Conservation (phyloP, 805 yeast species). For the Saccharomycopsis sp. region DNA sequence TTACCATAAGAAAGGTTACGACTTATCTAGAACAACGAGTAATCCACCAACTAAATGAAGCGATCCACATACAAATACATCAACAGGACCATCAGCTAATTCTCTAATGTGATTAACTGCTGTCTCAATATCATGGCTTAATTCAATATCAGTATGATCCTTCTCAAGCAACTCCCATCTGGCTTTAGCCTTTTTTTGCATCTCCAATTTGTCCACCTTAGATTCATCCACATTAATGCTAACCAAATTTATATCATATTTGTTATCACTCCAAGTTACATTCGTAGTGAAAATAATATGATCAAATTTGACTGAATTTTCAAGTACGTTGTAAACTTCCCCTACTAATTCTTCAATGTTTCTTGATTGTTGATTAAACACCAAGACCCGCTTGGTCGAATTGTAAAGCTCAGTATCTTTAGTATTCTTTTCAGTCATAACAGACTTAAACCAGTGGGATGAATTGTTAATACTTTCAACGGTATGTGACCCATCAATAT, state of each 20-base stretch:
- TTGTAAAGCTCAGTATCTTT: constrained; percentile 9
- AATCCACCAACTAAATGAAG: constrained; percentile 93
- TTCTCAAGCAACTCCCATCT: constrained; percentile 56
- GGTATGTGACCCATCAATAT: constrained; percentile 94
- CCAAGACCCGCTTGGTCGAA: constrained; percentile 37
- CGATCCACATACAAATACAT: constrained; percentile 91
- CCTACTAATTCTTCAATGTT: constrained; percentile 64
- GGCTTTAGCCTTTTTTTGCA: constrained; percentile 69
- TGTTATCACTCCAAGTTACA: constrained; percentile 82
- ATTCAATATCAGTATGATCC: constrained; percentile 37
- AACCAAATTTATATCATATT: constrained; percentile 72
- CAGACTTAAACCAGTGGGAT: constrained; percentile 58
- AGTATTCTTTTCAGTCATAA: constrained; percentile 25
- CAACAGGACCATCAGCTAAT: constrained; percentile 32
- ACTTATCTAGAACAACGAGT: constrained; percentile 67
- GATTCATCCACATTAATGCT: constrained; percentile 79
- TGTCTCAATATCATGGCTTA: constrained; percentile 71
- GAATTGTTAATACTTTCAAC: constrained; percentile 81
- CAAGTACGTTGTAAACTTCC: constrained; percentile 40
- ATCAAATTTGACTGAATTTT: constrained; percentile 47
- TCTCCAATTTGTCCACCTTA: constrained; percentile 68
- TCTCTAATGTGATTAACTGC: constrained; percentile 50
- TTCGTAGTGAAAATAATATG: constrained; percentile 84
- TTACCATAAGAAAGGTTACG: background rate
- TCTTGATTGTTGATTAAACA: constrained; percentile 93